These are phyloP conservation scores for Eucalyptus pauciflora DNA, from an alignment of 345 rosid genomes.

Conservation along the genomic window DNA sequence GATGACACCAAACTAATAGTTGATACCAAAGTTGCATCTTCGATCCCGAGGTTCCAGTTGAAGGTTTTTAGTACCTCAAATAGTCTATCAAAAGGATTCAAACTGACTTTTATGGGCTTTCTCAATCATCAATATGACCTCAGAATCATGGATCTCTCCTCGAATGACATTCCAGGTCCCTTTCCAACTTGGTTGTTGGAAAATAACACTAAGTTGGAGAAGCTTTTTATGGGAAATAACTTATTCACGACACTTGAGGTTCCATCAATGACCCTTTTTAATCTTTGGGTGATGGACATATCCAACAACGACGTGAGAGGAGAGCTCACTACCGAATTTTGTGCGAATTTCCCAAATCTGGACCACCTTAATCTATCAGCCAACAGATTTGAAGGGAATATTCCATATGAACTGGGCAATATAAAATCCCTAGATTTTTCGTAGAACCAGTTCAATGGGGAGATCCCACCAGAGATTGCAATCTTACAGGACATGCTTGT, in stretches of 20 bases:
- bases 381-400: neutral
- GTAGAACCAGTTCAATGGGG: rapidly evolving
- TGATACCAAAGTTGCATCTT: too few relatives aligned
- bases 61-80: too few relatives aligned
- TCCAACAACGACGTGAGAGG: neutral
- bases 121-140: too few relatives aligned
- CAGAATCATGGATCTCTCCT: too few relatives aligned
- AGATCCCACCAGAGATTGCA: neutral
- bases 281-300: neutral
- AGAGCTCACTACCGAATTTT: neutral
- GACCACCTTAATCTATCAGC: rapidly evolving
- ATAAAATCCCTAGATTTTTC: neutral
- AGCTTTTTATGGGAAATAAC: too few relatives aligned
- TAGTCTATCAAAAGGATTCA: too few relatives aligned
- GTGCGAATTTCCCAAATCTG: rapidly evolving
- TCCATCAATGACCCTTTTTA: neutral
- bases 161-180: too few relatives aligned
- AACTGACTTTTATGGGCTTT: too few relatives aligned
- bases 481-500: rapidly evolving
- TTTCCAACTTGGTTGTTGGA: neutral
- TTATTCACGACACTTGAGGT: too few relatives aligned
- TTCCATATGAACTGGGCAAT: rapidly evolving
- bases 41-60: too few relatives aligned
- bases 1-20: too few relatives aligned
- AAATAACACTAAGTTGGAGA: rapidly evolving